Evolutionary conservation across 2,329 filamentous ascomycete species (phyloP).

Genomic region (Scedosporium dehoogii): DNA sequence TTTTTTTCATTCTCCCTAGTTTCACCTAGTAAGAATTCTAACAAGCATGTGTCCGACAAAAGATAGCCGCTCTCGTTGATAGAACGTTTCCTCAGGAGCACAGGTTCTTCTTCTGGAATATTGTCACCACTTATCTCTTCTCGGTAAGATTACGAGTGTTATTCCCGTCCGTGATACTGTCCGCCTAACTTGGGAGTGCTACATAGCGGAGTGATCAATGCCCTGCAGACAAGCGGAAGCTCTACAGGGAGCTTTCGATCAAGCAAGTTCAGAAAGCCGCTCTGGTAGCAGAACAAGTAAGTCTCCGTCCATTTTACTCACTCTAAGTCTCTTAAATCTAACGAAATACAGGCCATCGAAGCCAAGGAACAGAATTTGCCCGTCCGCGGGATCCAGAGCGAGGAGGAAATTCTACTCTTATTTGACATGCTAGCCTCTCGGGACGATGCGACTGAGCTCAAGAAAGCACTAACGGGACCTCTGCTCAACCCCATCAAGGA

Average conservation of each 20-base stretch:
- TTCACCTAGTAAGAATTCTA: neutral
- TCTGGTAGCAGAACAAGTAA: constrained; percentile 32
- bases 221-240: constrained; percentile 35
- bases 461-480: constrained; percentile 26
- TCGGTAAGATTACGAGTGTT: constrained; percentile 27
- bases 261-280: constrained; percentile 42
- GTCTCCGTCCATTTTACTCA: neutral
- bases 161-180: no score
- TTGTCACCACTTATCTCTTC: constrained; percentile 41
- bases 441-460: constrained; percentile 29
- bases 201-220: constrained; percentile 34
- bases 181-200: neutral
- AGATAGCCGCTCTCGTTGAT: constrained; percentile 46
- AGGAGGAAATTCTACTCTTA: constrained; percentile 40
- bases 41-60: constrained; percentile 5
- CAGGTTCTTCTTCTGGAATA: constrained; percentile 43
- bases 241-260: constrained; percentile 40
- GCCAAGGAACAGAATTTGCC: constrained; percentile 10
- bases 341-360: neutral
- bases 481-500: constrained; percentile 32
- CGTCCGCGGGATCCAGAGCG: constrained; percentile 27
- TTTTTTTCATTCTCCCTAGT: neutral
- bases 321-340: no score
- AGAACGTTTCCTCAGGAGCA: constrained; percentile 38
- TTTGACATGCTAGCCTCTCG: constrained; percentile 36